These are phyloP conservation scores for Colletotrichum costaricense DNA, from an alignment of 2,329 filamentous ascomycete genomes.

Conservation along the genomic window DNA sequence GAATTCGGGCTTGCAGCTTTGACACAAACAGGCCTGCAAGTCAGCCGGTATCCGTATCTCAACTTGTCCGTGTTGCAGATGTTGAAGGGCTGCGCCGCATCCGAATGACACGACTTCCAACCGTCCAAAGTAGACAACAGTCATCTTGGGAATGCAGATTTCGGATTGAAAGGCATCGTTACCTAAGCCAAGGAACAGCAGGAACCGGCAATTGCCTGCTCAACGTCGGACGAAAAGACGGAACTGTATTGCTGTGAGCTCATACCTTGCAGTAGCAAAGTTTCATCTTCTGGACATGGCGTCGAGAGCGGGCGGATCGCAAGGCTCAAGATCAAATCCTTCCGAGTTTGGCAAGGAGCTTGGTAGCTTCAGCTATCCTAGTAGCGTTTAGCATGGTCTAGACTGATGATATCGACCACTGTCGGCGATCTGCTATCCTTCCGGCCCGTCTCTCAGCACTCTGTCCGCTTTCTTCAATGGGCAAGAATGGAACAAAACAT, in stretches of 20 bases:
- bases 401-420: not conserved
- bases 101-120: not conserved
- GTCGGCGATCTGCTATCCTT: not conserved
- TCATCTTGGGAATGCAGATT: not conserved
- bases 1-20: conserved; percentile 18
- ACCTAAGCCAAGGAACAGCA: conserved; percentile 13
- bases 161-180: conserved; percentile 21
- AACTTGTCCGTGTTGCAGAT: not conserved
- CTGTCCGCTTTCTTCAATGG: not conserved
- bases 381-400: not conserved
- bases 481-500: not conserved
- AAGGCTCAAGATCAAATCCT: conserved; percentile 3
- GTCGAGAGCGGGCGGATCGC: conserved; percentile 26
- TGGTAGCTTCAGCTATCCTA: conserved; percentile 13
- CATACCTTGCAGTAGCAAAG: conserved; percentile 21
- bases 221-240: conserved; percentile 17
- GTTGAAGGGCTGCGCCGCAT: not conserved
- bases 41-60: conserved; percentile 2
- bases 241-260: not conserved
- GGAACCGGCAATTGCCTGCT: not conserved
- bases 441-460: not conserved
- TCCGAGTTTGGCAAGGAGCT: conserved; percentile 7
- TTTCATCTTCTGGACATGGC: conserved; percentile 32
- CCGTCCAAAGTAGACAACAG: not conserved
- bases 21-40: not conserved